Conservation (phyloP, 495 filamentous ascomycete genomes). For the Hypoxylon fragiforme region DNA sequence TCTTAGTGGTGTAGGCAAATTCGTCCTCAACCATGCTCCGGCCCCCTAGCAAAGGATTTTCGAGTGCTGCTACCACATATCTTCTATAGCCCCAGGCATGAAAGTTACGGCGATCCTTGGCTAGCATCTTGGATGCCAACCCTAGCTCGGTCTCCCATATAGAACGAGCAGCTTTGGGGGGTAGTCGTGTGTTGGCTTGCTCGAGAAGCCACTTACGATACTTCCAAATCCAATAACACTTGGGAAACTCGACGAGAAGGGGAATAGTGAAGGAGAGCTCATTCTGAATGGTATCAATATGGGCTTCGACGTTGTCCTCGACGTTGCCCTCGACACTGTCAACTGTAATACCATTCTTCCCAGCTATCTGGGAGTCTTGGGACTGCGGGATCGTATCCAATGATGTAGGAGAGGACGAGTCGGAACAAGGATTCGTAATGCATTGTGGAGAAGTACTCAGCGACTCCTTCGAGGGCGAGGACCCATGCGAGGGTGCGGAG, state of each 20-base stretch:
- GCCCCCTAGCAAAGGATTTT: slow-evolving; percentile 56
- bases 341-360: slow-evolving; percentile 61
- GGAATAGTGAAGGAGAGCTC: slow-evolving; percentile 83
- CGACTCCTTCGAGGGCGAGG: slow-evolving; percentile 57
- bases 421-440: slow-evolving; percentile 56
- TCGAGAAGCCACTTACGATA: slow-evolving; percentile 87
- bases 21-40: slow-evolving; percentile 73
- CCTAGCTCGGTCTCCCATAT: slow-evolving; percentile 84
- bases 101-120: slow-evolving; percentile 86
- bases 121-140: slow-evolving; percentile 83
- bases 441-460: slow-evolving; percentile 57
- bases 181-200: slow-evolving; percentile 66
- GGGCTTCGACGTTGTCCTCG: slow-evolving; percentile 23
- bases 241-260: slow-evolving; percentile 80
- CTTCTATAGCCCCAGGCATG: slow-evolving; percentile 95
- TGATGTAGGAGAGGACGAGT: slow-evolving; percentile 50
- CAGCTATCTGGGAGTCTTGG: slow-evolving; percentile 53
- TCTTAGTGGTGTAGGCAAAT: slow-evolving; percentile 85
- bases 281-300: slow-evolving; percentile 47
- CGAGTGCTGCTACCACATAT: slow-evolving; percentile 68
- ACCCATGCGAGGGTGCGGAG: slow-evolving; percentile 53
- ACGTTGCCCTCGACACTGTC: slow-evolving; percentile 38
- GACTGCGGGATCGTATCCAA: slow-evolving; percentile 52
- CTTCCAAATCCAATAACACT: slow-evolving; percentile 99
- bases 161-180: slow-evolving; percentile 52